Evolutionary conservation across 192 early-diverging fungal genomes (phyloP).

Genomic region (Coemansia sp.): DNA sequence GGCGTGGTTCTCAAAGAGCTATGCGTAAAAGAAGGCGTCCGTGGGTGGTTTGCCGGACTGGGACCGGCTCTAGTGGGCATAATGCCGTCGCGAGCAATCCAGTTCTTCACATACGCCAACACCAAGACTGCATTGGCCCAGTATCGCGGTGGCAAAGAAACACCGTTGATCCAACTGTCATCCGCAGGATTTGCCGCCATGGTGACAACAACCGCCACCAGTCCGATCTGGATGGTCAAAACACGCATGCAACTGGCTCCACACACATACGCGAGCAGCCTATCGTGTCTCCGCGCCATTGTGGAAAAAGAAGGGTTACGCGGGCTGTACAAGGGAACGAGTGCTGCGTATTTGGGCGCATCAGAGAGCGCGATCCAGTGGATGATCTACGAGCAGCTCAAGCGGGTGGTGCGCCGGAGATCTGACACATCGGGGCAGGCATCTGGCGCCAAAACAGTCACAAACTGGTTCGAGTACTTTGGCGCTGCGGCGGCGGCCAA

Average conservation of each 20-base stretch:
- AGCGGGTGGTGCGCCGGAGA: slow-evolving; percentile 49
- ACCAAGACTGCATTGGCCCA: slow-evolving; percentile 78
- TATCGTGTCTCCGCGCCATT: slow-evolving; percentile 71
- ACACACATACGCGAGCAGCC: slow-evolving; percentile 71
- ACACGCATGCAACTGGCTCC: slow-evolving; percentile 90
- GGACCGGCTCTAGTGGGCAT: slow-evolving; percentile 92
- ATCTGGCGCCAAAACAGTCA: slow-evolving; percentile 34
- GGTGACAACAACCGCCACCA: slow-evolving; percentile 79
- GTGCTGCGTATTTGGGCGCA: slow-evolving; percentile 86
- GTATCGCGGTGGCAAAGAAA: slow-evolving; percentile 76
- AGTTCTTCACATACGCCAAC: slow-evolving; percentile 91
- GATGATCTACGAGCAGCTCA: slow-evolving; percentile 93
- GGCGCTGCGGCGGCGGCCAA: slow-evolving; percentile 83
- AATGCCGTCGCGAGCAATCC: slow-evolving; percentile 91
- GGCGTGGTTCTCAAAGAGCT: slow-evolving; percentile 55
- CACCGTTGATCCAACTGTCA: slow-evolving; percentile 73
- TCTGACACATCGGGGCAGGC: not conserved
- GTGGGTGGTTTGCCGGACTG: slow-evolving; percentile 91
- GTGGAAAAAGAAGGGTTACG: slow-evolving; percentile 76
- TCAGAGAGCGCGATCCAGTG: slow-evolving; percentile 93
- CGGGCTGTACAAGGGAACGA: slow-evolving; percentile 88
- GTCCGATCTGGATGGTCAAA: slow-evolving; percentile 98
- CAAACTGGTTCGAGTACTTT: slow-evolving; percentile 82
- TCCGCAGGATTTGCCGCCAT: slow-evolving; percentile 74
- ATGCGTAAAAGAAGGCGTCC: slow-evolving; percentile 72